A percentile compares a stretch with the other conserved stretches of the same genome.
These are phyloP conservation scores for Eutrema heterophyllum DNA, from an alignment of 345 rosid genomes.

Conservation along the genomic window DNA sequence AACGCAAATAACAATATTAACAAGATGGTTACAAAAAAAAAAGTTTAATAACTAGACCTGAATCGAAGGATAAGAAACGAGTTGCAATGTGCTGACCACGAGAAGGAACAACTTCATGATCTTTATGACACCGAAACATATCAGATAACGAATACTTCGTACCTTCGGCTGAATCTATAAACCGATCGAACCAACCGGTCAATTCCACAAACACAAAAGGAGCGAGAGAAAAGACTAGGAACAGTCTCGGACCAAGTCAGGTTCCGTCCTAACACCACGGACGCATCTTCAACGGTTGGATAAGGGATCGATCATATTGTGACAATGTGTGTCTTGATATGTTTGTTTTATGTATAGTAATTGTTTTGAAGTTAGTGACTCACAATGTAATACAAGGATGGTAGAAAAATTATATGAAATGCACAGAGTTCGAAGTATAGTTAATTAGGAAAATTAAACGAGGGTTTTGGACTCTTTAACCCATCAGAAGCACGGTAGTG, in stretches of 20 bases:
- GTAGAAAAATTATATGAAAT: not conserved
- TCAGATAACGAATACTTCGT: conserved; percentile 40
- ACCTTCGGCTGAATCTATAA: conserved; percentile 84
- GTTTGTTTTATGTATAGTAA: not conserved
- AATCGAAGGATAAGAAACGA: conserved; percentile 59
- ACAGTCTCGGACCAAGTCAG: conserved; percentile 62
- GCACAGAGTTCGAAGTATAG: not conserved
- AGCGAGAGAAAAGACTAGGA: conserved; percentile 55
- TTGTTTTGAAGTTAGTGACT: not conserved
- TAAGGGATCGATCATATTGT: conserved; percentile 66
- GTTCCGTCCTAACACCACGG: conserved; percentile 59
- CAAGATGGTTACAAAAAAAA: no score
- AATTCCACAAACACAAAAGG: conserved; percentile 50
- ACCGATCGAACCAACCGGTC: conserved; percentile 32
- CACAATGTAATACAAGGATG: not conserved
- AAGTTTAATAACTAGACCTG: conserved; percentile 43
- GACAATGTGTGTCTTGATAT: not conserved
- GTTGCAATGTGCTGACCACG: conserved; percentile 71
- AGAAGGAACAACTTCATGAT: conserved; percentile 49
- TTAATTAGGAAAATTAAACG: not conserved
- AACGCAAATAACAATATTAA: no score
- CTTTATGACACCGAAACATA: conserved; percentile 60
- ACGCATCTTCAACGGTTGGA: conserved; percentile 51
- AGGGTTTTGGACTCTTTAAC: not conserved
- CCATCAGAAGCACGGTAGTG: no score